A percentile compares a stretch with the other conserved stretches of the same genome.
Evolutionary conservation across 495 filamentous ascomycete genomes (phyloP).

Genomic region (Entonaema liquescens): DNA sequence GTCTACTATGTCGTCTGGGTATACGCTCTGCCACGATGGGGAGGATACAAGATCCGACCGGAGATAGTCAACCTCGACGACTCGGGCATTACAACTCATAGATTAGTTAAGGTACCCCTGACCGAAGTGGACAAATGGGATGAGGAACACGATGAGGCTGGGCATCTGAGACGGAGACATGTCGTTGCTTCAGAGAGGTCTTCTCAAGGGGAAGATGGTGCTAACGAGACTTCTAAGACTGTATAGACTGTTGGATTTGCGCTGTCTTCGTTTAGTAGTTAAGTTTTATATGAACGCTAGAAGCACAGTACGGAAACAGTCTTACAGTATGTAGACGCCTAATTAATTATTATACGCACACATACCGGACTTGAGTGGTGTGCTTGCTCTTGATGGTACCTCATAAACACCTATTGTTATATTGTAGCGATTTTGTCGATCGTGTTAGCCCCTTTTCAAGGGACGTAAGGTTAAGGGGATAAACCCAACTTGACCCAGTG

Average conservation of each 20-base stretch:
- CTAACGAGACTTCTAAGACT: conserved; percentile 3
- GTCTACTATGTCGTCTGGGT: conserved; percentile 68
- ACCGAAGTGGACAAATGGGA: conserved; percentile 62
- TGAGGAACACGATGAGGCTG: conserved; percentile 63
- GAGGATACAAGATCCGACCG: conserved; percentile 63
- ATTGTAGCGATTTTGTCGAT: no score
- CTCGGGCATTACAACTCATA: conserved; percentile 59
- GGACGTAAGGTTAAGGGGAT: no score
- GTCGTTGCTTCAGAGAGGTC: background rate
- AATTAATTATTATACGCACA: background rate
- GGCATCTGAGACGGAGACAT: conserved; percentile 40
- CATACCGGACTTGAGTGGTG: background rate
- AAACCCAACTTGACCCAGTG: no score
- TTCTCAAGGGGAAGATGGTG: conserved; percentile 13
- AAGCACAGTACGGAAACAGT: background rate
- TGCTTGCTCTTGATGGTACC: background rate
- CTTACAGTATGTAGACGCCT: background rate
- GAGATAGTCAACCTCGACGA: conserved; percentile 59
- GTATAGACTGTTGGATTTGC: background rate
- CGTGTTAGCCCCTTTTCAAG: no score
- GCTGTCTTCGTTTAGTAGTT: background rate
- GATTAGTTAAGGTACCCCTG: conserved; percentile 63
- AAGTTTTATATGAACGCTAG: background rate
- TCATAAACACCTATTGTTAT: no score
- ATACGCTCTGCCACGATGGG: conserved; percentile 57